Evolutionary conservation across 2,329 filamentous ascomycete species (phyloP), one percentile per base, ranked within the genome.

Genomic region (Fusarium udum): DNA sequence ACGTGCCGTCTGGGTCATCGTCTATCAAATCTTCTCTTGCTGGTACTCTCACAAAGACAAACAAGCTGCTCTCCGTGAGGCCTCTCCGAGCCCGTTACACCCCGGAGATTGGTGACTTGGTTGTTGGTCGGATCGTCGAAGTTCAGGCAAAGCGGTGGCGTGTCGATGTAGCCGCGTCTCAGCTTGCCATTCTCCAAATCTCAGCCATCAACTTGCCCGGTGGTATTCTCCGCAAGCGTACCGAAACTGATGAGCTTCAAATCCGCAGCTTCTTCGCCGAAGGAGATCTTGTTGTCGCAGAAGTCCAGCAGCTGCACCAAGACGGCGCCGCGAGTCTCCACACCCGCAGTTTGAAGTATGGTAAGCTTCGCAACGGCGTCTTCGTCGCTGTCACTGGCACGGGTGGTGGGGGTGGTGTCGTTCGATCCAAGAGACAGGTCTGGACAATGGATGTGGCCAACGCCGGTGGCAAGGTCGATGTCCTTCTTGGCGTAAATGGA

Each of bases 231-330:
- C 90, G 96, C 66, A 93, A 95, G 80, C 89, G 96, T 74, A 99
- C 96, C 34, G 95, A 95, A 79, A 97, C 96, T 22, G 96, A 99
- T 82, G 96, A 98, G 85, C 87, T 99, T 78, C 96, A 98, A 83
- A 98, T 99, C 83, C 91, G 96, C 57, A 94, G 91, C n/a, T 99
- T 98, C 83, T 98, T 99, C 84, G 92, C 92, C 61, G 96, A 99
- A 83, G 96, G 96, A 18, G 96, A 99, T 81, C 85, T 99, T 59
- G 85, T 99, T 22, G 93, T 98, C 24, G 96, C 96, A 3, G 96
- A 99, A 84, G 96, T 99, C 61, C 96, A 99, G 87, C 90, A 90
- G 76, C 86, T 99, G 61, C 94, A 95, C 81, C 88, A 91, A 65
- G 95, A 98, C 83, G 95, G 95, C 65, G 92, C 90, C 4, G 95